Percentiles rank a stretch among this genome's conserved stretches.
phyloP scores from a whole-genome alignment of 2,329 filamentous ascomycete genomes.

The Chaetothyriales sp. region DNA sequence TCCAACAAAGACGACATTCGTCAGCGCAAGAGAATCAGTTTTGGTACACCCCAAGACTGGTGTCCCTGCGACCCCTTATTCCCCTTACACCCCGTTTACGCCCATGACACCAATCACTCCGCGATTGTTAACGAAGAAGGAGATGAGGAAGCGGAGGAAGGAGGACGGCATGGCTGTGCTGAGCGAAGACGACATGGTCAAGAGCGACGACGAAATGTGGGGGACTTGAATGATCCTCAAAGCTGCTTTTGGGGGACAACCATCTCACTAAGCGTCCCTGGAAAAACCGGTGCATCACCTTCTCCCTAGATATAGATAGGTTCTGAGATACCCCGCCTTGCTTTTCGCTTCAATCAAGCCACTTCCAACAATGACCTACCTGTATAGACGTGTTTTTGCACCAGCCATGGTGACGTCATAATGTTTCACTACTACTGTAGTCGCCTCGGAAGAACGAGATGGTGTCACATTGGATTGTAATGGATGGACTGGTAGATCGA shows the following conservation, averaged over 20 bases:
- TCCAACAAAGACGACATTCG: conserved; percentile 34
- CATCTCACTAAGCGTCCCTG: too few species aligned
- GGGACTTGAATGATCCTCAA: neutral
- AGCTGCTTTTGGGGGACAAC: too few species aligned
- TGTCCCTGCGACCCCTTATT: conserved; percentile 33
- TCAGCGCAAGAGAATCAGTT: conserved; percentile 28
- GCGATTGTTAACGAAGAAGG: conserved; percentile 29
- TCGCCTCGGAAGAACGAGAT: too few species aligned
- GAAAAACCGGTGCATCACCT: too few species aligned
- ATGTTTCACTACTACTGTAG: too few species aligned
- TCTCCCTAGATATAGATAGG: neutral
- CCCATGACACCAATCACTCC: conserved; percentile 36
- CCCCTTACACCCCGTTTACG: conserved; percentile 36
- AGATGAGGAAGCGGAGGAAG: conserved; percentile 28
- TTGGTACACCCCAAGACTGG: conserved; percentile 29
- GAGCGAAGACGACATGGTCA: conserved; percentile 33
- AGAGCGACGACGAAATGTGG: conserved; percentile 33
- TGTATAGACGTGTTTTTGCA: too few species aligned
- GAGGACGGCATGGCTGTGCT: conserved; percentile 30
- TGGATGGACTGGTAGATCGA: too few species aligned
- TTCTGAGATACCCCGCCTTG: neutral
- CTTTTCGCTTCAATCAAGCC: neutral
- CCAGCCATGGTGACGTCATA: too few species aligned
- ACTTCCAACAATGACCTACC: too few species aligned
- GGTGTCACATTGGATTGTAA: too few species aligned